These are phyloP conservation scores for Boletus eberwhitei DNA, from an alignment of 768 basidiomycete species.

Conservation along the genomic window DNA sequence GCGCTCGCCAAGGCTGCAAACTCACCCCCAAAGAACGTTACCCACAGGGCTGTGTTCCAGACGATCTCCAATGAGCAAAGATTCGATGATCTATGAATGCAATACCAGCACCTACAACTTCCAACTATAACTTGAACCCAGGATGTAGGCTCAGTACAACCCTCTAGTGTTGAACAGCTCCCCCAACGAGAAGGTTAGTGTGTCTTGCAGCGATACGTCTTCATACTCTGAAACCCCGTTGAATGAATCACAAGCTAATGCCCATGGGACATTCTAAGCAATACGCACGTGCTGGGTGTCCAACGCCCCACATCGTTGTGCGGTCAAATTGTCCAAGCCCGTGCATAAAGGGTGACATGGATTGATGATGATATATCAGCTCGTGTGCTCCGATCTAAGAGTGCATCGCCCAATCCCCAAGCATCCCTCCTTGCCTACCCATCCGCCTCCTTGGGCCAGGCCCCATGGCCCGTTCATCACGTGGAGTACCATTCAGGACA, in stretches of 20 bases:
- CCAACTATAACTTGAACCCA: slow-evolving; percentile 62
- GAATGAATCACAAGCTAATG: not conserved
- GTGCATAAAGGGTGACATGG: not conserved
- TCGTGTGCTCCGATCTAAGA: slow-evolving; percentile 21
- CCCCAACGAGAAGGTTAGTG: not conserved
- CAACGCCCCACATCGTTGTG: not conserved
- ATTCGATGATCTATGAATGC: not conserved
- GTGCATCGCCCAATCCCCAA: slow-evolving; percentile 57
- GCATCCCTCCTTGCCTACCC: slow-evolving; percentile 45
- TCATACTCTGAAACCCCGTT: not conserved
- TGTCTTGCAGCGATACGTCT: not conserved
- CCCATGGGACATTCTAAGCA: not conserved
- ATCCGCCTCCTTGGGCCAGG: slow-evolving; percentile 48
- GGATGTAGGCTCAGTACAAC: slow-evolving; percentile 47
- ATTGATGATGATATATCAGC: not conserved
- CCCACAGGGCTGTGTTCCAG: slow-evolving; percentile 44
- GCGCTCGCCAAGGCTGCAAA: not conserved
- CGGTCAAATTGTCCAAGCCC: not conserved
- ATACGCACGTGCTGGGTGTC: not conserved
- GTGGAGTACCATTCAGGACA: slow-evolving; percentile 51
- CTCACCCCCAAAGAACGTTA: slow-evolving; percentile 63
- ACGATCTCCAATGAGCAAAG: not conserved
- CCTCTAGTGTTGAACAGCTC: slow-evolving; percentile 20
- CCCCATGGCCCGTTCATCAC: slow-evolving; percentile 49
- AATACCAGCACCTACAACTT: slow-evolving; percentile 47